phyloP scores from a whole-genome alignment of 2,329 filamentous ascomycete species.

The Venturia effusa region DNA sequence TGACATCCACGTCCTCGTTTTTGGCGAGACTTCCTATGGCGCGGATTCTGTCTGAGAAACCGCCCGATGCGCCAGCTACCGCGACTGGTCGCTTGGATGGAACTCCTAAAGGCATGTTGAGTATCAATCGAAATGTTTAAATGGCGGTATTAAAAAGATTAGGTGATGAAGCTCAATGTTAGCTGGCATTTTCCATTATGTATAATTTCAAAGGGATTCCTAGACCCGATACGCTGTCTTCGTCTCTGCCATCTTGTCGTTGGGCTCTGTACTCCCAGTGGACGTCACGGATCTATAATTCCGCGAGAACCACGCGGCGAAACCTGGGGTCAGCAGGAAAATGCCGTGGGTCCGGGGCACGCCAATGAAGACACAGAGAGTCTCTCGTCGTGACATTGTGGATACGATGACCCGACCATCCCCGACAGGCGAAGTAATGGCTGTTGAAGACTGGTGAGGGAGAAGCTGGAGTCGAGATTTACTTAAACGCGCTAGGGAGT shows the following conservation, averaged over 20 bases:
- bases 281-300: too few species aligned
- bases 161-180: too few species aligned
- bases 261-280: too few species aligned
- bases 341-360: neutral
- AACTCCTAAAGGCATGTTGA: too few species aligned
- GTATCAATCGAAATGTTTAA: too few species aligned
- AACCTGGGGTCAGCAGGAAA: conserved; percentile 14
- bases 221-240: too few species aligned
- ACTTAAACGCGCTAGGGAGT: neutral
- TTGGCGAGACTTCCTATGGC: conserved; percentile 21
- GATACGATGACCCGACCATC: neutral
- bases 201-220: too few species aligned
- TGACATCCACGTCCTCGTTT: conserved; percentile 10
- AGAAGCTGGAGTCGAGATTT: neutral
- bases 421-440: neutral
- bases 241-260: too few species aligned
- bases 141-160: too few species aligned
- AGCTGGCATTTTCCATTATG: too few species aligned
- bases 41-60: conserved; percentile 28
- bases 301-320: too few species aligned
- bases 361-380: neutral
- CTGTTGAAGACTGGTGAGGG: neutral
- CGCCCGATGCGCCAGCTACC: conserved; percentile 26
- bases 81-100: too few species aligned
- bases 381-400: neutral